Percentiles rank a stretch among this genome's conserved stretches.
These are phyloP conservation scores for Suillus americanus DNA, from an alignment of 768 basidiomycete genomes.

Conservation along the genomic window DNA sequence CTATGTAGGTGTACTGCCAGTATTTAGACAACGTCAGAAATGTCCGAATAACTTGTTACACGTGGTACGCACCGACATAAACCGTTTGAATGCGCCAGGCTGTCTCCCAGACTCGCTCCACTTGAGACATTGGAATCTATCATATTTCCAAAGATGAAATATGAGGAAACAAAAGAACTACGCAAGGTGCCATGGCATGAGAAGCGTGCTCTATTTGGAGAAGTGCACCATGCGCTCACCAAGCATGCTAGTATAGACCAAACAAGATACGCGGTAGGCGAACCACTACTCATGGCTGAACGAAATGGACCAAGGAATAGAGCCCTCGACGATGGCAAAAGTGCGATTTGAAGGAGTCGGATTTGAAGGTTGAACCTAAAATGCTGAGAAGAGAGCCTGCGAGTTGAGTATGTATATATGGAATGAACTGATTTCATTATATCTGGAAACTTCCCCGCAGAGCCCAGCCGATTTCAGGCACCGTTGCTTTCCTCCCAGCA, in stretches of 20 bases:
- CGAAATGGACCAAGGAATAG: conserved; percentile 1
- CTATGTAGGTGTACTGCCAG: conserved; percentile 77
- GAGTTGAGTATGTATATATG: conserved; percentile 6
- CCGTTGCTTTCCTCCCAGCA: not conserved
- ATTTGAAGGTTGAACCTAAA: not conserved
- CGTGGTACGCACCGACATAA: conserved; percentile 75
- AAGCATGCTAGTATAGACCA: conserved; percentile 72
- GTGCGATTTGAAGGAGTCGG: conserved; percentile 1
- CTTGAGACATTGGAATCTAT: conserved; percentile 69
- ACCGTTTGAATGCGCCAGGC: conserved; percentile 82
- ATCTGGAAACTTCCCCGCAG: conserved; percentile 24
- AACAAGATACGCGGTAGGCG: conserved; percentile 70
- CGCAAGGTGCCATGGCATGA: conserved; percentile 9
- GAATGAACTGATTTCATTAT: conserved; percentile 13
- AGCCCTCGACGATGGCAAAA: not conserved
- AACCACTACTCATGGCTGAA: conserved; percentile 65
- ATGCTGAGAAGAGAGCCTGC: not conserved
- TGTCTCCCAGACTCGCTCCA: conserved; percentile 71
- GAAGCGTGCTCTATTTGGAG: not conserved
- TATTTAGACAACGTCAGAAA: conserved; percentile 14
- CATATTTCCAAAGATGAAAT: conserved; percentile 79
- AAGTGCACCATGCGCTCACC: conserved; percentile 41
- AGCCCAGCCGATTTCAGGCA: conserved; percentile 6
- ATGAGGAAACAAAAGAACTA: conserved; percentile 71
- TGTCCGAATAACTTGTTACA: not conserved